A percentile compares a stretch with the other conserved stretches of the same genome.
These are phyloP conservation scores for Dinochytrium kinnereticum DNA, from an alignment of 371 early-diverging fungal species.

Conservation along the genomic window DNA sequence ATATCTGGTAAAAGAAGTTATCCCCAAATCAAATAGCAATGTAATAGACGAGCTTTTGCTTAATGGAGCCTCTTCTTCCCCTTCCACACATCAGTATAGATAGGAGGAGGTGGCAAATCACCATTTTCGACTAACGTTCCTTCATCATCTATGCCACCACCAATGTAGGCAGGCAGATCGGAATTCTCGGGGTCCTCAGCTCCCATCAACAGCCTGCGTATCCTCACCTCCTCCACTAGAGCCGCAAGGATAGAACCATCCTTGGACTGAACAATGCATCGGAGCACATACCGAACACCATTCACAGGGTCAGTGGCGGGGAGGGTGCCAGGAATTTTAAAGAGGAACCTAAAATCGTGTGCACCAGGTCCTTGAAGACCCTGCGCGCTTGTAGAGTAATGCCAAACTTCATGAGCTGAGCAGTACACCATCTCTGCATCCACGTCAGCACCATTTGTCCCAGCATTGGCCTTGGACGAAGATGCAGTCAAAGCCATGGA, in stretches of 20 bases:
- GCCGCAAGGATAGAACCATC: neutral
- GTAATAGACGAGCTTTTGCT: no score
- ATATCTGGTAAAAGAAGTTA: no score
- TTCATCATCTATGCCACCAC: neutral
- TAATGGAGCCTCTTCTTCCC: neutral
- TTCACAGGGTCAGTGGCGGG: slow-evolving; percentile 24
- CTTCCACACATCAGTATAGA: neutral
- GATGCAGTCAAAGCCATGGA: neutral
- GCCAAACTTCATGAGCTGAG: slow-evolving; percentile 18
- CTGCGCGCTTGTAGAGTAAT: neutral
- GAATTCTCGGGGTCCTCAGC: slow-evolving; percentile 11
- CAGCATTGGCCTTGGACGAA: neutral
- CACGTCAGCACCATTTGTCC: neutral
- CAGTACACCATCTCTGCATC: slow-evolving; percentile 14
- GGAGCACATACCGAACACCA: slow-evolving; percentile 26
- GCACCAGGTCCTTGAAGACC: slow-evolving; percentile 6
- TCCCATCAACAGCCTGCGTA: slow-evolving; percentile 14
- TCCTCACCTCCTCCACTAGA: slow-evolving; percentile 32
- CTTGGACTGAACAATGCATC: neutral
- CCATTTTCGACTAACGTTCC: neutral
- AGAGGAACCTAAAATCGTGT: slow-evolving; percentile 26
- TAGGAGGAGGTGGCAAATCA: neutral
- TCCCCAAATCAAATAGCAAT: no score
- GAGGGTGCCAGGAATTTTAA: slow-evolving; percentile 34
- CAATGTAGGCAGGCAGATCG: slow-evolving; percentile 22